Conservation (phyloP, 2,329 filamentous ascomycete genomes). For the Calonectria montana region DNA sequence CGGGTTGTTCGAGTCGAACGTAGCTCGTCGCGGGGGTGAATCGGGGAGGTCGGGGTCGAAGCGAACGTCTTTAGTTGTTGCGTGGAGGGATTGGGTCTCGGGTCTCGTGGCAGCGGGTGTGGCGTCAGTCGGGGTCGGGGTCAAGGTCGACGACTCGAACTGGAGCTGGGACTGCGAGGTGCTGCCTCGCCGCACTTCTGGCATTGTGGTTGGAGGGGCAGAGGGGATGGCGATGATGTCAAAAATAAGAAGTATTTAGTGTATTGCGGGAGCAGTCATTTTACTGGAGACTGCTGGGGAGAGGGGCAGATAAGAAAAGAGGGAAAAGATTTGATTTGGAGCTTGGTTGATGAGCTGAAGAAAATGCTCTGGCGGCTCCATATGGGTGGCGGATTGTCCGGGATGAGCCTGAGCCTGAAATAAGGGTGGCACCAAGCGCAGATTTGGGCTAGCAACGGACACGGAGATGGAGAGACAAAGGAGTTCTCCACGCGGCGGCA, state of each 20-base stretch:
- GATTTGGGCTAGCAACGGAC: not conserved
- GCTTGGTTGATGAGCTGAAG: not conserved
- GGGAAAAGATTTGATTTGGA: not conserved
- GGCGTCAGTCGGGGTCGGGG: conserved; percentile 29
- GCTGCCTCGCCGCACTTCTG: conserved; percentile 45
- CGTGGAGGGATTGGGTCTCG: conserved; percentile 27
- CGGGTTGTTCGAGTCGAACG: conserved; percentile 25
- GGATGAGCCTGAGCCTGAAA: conserved; percentile 14
- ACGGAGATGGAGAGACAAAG: conserved; percentile 1
- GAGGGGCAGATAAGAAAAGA: not conserved
- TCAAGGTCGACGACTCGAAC: conserved; percentile 33
- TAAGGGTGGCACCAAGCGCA: conserved; percentile 9
- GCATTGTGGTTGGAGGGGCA: conserved; percentile 36
- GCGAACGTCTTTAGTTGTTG: conserved; percentile 28
- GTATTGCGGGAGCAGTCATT: conserved; percentile 9
- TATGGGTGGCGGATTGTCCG: conserved; percentile 22
- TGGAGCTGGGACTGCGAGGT: conserved; percentile 31
- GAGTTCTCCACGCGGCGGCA: not conserved
- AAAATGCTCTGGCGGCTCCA: not conserved
- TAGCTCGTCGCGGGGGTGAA: conserved; percentile 23
- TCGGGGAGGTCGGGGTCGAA: conserved; percentile 30
- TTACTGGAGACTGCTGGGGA: not conserved
- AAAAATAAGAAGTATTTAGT: not conserved
- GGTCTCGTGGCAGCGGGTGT: conserved; percentile 22
- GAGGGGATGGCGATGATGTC: not conserved